Percentiles rank a stretch among this genome's conserved stretches.
These are phyloP conservation scores for Tetragonia tetragonoides DNA, from an alignment of 148 eudicot species.

Conservation along the genomic window DNA sequence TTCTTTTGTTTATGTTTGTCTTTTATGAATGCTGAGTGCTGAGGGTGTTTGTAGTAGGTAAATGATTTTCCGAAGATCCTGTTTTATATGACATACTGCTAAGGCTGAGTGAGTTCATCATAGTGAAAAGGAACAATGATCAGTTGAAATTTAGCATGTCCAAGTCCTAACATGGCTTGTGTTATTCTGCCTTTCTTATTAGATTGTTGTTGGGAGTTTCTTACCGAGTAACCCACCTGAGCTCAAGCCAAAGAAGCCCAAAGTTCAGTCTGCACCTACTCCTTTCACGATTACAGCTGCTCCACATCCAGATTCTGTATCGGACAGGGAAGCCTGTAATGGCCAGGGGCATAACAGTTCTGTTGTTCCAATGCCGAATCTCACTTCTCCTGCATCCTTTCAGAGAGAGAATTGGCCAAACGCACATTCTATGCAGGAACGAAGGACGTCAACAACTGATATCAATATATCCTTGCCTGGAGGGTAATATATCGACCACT, in stretches of 20 bases:
- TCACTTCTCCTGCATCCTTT: constrained; percentile 26
- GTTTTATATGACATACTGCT: not conserved
- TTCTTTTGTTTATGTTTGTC: not conserved
- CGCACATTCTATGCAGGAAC: constrained; percentile 37
- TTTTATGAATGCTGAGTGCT: not conserved
- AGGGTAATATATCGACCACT: constrained; percentile 28
- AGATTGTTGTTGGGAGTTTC: constrained; percentile 52
- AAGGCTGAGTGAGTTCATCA: not conserved
- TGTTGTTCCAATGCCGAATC: constrained; percentile 21
- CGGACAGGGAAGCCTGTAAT: constrained; percentile 37
- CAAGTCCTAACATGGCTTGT: not conserved
- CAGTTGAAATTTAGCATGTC: not conserved
- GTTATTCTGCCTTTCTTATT: constrained; percentile 9
- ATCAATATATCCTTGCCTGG: constrained; percentile 51
- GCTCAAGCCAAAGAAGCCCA: constrained; percentile 44
- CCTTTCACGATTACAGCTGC: constrained; percentile 32
- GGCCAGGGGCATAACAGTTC: constrained; percentile 32
- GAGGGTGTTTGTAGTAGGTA: not conserved
- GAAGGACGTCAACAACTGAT: constrained; percentile 39
- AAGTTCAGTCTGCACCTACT: constrained; percentile 25
- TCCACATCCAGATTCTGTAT: constrained; percentile 20
- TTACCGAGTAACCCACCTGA: constrained; percentile 39
- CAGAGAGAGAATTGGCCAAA: constrained; percentile 39
- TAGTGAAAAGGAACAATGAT: not conserved
- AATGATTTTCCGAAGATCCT: not conserved